A percentile compares a stretch with the other conserved stretches of the same genome.
Evolutionary conservation across 2,329 filamentous ascomycete genomes (phyloP).

Genomic region (Talaromyces sp.): DNA sequence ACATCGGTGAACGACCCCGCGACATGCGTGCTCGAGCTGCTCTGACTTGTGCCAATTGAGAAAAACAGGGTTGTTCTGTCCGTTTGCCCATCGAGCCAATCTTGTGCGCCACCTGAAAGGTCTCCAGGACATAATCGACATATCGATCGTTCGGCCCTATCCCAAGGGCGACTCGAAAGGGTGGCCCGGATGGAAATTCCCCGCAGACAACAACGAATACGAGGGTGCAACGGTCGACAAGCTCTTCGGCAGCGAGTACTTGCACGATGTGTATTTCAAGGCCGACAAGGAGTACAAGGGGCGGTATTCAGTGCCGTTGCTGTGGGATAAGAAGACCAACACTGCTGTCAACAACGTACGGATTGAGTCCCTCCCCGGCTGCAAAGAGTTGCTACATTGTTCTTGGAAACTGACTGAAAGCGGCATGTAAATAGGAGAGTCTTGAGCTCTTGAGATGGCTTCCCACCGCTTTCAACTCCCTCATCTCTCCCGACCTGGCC

Average conservation of each 20-base stretch:
- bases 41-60: not conserved
- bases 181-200: slow-evolving; percentile 61
- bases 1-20: slow-evolving; percentile 38
- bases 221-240: slow-evolving; percentile 56
- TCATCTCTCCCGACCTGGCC: slow-evolving; percentile 40
- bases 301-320: slow-evolving; percentile 55
- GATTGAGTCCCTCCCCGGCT: not conserved
- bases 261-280: slow-evolving; percentile 60
- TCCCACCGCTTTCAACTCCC: slow-evolving; percentile 50
- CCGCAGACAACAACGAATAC: slow-evolving; percentile 48
- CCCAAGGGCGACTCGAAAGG: slow-evolving; percentile 61
- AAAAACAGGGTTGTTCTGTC: slow-evolving; percentile 54
- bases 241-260: slow-evolving; percentile 53
- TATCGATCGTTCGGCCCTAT: slow-evolving; percentile 60
- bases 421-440: slow-evolving; percentile 40
- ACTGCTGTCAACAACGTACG: slow-evolving; percentile 54
- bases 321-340: slow-evolving; percentile 56
- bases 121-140: slow-evolving; percentile 48
- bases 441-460: slow-evolving; percentile 55
- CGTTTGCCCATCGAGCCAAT: slow-evolving; percentile 59
- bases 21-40: not conserved
- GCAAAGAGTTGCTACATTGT: not conserved
- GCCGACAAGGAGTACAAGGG: slow-evolving; percentile 58
- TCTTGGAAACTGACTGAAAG: not conserved
- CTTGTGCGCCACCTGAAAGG: slow-evolving; percentile 55